phyloP scores from a whole-genome alignment of 208 protist species.

The Trypanosoma melophagium region DNA sequence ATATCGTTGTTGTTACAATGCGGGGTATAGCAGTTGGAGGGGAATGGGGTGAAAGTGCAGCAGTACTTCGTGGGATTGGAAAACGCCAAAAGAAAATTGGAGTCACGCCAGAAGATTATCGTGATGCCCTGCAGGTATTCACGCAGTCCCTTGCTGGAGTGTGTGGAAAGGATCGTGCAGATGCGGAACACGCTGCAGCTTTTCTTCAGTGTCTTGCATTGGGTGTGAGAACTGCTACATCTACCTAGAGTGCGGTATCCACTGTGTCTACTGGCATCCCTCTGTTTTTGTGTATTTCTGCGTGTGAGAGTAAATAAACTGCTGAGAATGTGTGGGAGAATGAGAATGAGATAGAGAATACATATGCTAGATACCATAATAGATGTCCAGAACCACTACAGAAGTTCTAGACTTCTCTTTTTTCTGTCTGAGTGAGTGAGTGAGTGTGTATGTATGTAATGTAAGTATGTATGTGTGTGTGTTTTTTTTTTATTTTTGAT shows the following conservation, averaged over 20 bases:
- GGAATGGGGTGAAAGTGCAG: constrained; percentile 56
- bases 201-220: constrained; percentile 70
- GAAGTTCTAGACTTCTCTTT: too few relatives aligned
- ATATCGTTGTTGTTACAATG: constrained; percentile 67
- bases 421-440: too few relatives aligned
- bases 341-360: too few relatives aligned
- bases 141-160: constrained; percentile 59
- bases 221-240: constrained; percentile 37
- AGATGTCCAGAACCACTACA: too few relatives aligned
- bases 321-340: too few relatives aligned
- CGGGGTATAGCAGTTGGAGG: constrained; percentile 36
- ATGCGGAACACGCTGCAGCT: constrained; percentile 54
- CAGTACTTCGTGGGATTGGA: constrained; percentile 55
- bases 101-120: constrained; percentile 72
- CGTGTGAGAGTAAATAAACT: not conserved
- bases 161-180: constrained; percentile 53
- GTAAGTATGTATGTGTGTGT: too few relatives aligned
- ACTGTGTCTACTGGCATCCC: too few relatives aligned
- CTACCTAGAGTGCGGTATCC: not conserved
- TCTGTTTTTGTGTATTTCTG: not conserved
- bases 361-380: too few relatives aligned
- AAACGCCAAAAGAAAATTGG: constrained; percentile 51
- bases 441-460: too few relatives aligned
- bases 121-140: constrained; percentile 68
- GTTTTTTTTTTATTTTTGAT: too few relatives aligned